Conservation (phyloP, 805 yeast species). For the Maudiozyma serrabonitensis region DNA sequence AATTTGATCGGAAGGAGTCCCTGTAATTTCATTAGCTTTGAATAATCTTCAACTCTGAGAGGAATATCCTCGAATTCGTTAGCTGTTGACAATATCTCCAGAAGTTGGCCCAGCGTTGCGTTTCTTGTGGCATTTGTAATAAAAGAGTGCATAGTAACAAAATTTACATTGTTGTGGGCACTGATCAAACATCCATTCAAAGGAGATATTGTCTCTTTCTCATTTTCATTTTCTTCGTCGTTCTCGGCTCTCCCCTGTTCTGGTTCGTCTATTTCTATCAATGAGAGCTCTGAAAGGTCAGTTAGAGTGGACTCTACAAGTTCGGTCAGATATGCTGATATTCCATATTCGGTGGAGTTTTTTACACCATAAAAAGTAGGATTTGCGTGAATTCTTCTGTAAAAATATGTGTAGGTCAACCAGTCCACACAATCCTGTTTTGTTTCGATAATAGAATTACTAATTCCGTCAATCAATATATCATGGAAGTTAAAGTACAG, state of each 20-base stretch:
- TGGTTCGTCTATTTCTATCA: constrained; percentile 43
- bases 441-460: constrained; percentile 47
- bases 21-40: constrained; percentile 40
- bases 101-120: constrained; percentile 48
- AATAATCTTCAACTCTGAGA: constrained; percentile 51
- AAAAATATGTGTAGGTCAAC: constrained; percentile 77
- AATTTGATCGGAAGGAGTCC: constrained; percentile 55
- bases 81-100: constrained; percentile 59
- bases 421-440: constrained; percentile 87
- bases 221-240: constrained; percentile 22
- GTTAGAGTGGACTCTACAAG: constrained; percentile 60
- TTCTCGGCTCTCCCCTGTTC: neutral
- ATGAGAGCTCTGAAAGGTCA: constrained; percentile 49
- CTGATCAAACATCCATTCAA: constrained; percentile 66
- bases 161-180: constrained; percentile 59
- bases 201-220: constrained; percentile 40
- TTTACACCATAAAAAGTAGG: constrained; percentile 84
- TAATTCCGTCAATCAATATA: constrained; percentile 62
- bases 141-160: constrained; percentile 57
- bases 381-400: constrained; percentile 67
- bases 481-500: constrained; percentile 53
- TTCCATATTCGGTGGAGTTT: constrained; percentile 52
- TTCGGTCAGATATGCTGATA: constrained; percentile 78
- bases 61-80: constrained; percentile 64
- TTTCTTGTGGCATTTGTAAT: constrained; percentile 39